Evolutionary conservation across 495 filamentous ascomycete genomes (phyloP).

Genomic region (Penicillium riverlandense): DNA sequence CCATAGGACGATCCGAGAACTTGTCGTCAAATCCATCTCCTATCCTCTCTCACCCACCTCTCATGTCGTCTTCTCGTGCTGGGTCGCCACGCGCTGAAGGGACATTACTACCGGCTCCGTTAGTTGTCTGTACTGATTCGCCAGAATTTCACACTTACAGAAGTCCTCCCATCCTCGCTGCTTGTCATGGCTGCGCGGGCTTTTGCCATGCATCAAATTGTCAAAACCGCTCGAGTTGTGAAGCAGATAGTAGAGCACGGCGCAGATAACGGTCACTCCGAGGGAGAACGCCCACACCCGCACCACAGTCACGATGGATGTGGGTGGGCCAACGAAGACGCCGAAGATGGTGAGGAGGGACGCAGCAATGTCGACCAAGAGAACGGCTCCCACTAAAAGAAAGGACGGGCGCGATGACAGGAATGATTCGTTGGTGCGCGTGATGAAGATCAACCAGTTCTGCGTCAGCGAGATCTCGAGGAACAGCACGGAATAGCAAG

Average conservation of each 20-base stretch:
- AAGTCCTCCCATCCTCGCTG: constrained; percentile 81
- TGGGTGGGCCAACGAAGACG: constrained; percentile 61
- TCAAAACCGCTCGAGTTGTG: constrained; percentile 72
- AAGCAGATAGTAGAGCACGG: constrained; percentile 69
- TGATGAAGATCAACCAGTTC: constrained; percentile 97
- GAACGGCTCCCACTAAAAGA: constrained; percentile 68
- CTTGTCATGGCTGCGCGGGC: constrained; percentile 63
- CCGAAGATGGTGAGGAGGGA: constrained; percentile 80
- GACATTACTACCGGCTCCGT: constrained; percentile 55
- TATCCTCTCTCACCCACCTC: neutral
- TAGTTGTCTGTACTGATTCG: constrained; percentile 7
- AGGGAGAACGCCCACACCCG: constrained; percentile 88
- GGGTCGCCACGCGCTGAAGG: constrained; percentile 69
- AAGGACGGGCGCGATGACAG: constrained; percentile 80
- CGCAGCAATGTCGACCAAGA: constrained; percentile 73
- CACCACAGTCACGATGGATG: constrained; percentile 69
- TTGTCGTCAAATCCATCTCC: neutral
- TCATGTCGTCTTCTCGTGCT: constrained; percentile 3
- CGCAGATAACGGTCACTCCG: constrained; percentile 62
- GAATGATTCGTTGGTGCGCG: constrained; percentile 79
- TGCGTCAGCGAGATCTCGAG: constrained; percentile 85
- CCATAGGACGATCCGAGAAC: neutral
- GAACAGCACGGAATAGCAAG: constrained; percentile 76
- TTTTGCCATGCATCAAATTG: constrained; percentile 88
- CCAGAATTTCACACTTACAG: constrained; percentile 44